Percentiles rank a stretch among this genome's conserved stretches.
phyloP scores from a whole-genome alignment of 2,329 filamentous ascomycete species.

The Trichophyton verrucosum region DNA sequence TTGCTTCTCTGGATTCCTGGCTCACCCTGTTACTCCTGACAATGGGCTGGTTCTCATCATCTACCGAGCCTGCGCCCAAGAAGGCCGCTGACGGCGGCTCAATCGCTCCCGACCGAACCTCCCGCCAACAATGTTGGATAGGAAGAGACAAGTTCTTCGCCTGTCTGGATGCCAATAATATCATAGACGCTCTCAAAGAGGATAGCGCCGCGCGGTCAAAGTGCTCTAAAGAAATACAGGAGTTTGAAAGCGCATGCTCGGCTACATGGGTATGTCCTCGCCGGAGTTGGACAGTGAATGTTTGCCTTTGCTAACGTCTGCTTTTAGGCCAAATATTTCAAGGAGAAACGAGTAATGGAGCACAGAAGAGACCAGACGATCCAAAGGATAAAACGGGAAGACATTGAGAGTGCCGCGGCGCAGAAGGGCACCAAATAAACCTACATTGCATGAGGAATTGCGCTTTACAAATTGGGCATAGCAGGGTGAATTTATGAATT shows the following conservation, averaged over 20 bases:
- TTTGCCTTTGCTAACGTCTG: slow-evolving; percentile 2
- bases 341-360: slow-evolving; percentile 89
- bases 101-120: slow-evolving; percentile 72
- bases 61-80: slow-evolving; percentile 32
- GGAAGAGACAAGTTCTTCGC: slow-evolving; percentile 76
- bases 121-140: slow-evolving; percentile 78
- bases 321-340: slow-evolving; percentile 83
- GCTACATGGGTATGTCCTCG: slow-evolving; percentile 64
- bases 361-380: slow-evolving; percentile 71
- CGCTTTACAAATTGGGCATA: background rate
- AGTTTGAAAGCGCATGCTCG: slow-evolving; percentile 77
- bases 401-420: slow-evolving; percentile 20
- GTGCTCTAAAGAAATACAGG: slow-evolving; percentile 48
- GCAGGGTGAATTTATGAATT: background rate
- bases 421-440: background rate
- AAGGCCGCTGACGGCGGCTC: slow-evolving; percentile 45
- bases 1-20: background rate
- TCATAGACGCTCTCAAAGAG: slow-evolving; percentile 59
- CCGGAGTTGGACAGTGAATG: background rate
- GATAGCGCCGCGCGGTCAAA: slow-evolving; percentile 45
- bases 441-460: background rate
- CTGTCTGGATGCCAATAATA: slow-evolving; percentile 70
- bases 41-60: slow-evolving; percentile 44
- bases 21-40: background rate
- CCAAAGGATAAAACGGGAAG: slow-evolving; percentile 60